Percentiles rank a stretch among this genome's conserved stretches.
phyloP scores from a whole-genome alignment of 2,329 filamentous ascomycete species.

The Trichoderma semiorbis region DNA sequence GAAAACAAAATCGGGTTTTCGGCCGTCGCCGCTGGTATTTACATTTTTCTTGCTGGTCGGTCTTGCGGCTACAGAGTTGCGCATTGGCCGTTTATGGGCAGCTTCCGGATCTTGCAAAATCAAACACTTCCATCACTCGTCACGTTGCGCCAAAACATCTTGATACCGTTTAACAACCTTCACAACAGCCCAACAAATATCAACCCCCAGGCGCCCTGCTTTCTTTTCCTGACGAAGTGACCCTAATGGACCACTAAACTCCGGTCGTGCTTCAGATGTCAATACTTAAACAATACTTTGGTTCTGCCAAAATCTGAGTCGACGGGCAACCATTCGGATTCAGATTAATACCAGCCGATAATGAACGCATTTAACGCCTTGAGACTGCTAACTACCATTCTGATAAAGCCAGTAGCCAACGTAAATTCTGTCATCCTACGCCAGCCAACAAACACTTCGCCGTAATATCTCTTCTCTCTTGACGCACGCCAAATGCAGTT shows the following conservation, averaged over 20 bases:
- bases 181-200: slow-evolving; percentile 33
- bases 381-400: slow-evolving; percentile 27
- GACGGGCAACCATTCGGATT: slow-evolving; percentile 28
- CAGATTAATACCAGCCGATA: slow-evolving; percentile 20
- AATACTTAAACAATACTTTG: slow-evolving; percentile 2
- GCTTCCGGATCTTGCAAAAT: slow-evolving; percentile 40
- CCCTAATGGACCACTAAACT: slow-evolving; percentile 32
- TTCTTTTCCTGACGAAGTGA: slow-evolving; percentile 30
- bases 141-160: slow-evolving; percentile 36
- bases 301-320: slow-evolving; percentile 23
- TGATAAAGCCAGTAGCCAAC: slow-evolving; percentile 30
- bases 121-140: slow-evolving; percentile 39
- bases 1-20: slow-evolving; percentile 34
- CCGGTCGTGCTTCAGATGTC: slow-evolving; percentile 31
- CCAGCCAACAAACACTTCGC: slow-evolving; percentile 27
- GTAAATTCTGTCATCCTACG: slow-evolving; percentile 32
- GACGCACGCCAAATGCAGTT: slow-evolving; percentile 3
- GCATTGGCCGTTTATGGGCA: slow-evolving; percentile 38
- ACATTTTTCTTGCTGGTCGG: slow-evolving; percentile 35
- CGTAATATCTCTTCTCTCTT: slow-evolving; percentile 32
- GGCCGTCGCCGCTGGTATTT: slow-evolving; percentile 33
- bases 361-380: slow-evolving; percentile 20
- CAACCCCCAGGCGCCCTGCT: slow-evolving; percentile 28
- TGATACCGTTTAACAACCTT: slow-evolving; percentile 36
- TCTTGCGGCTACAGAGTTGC: slow-evolving; percentile 37